These are phyloP conservation scores for Prunus fruticosa DNA, from an alignment of 306 rosid species.

Conservation along the genomic window DNA sequence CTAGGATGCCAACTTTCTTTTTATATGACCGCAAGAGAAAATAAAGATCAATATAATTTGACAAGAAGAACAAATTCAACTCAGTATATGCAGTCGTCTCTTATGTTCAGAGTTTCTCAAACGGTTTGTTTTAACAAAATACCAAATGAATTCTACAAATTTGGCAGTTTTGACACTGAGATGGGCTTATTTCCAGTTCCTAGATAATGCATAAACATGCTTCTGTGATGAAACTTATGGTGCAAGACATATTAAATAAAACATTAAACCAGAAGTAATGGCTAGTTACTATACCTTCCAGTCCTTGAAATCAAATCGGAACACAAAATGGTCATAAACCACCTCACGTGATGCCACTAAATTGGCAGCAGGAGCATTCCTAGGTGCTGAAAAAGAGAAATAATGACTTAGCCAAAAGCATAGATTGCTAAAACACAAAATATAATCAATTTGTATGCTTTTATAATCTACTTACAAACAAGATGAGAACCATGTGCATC, in stretches of 20 bases:
- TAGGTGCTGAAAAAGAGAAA: conserved; percentile 53
- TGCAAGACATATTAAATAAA: not conserved
- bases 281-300: conserved; percentile 66
- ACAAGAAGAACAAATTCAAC: not conserved
- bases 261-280: not conserved
- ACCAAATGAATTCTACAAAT: not conserved
- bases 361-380: conserved; percentile 63
- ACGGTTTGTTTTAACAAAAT: not conserved
- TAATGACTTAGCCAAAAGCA: not conserved
- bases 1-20: too few species aligned
- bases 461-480: conserved; percentile 57
- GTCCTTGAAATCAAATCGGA: conserved; percentile 76
- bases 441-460: not conserved
- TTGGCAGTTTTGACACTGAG: not conserved
- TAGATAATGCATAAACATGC: not conserved
- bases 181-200: not conserved
- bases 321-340: conserved; percentile 63
- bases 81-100: not conserved
- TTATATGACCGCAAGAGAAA: too few species aligned
- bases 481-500: conserved; percentile 50
- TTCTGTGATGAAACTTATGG: not conserved
- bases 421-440: not conserved
- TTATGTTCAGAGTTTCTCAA: not conserved
- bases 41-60: not conserved
- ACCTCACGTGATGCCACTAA: conserved; percentile 47